Percentiles rank a stretch among this genome's conserved stretches.
Evolutionary conservation across 345 rosid species (phyloP).

Genomic region (Brassica juncea): DNA sequence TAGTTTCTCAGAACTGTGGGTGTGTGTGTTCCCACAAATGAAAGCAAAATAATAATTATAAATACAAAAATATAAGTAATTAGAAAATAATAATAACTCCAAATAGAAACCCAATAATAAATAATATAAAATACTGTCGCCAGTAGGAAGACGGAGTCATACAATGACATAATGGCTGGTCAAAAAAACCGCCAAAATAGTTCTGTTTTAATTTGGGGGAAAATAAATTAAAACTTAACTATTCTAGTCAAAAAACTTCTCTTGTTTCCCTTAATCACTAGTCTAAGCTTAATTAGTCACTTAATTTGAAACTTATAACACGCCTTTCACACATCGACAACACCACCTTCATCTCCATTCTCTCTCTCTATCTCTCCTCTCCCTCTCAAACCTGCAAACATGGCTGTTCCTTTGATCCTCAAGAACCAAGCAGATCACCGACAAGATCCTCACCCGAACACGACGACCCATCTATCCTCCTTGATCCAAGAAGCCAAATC

Average conservation of each 20-base stretch:
- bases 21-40: background rate
- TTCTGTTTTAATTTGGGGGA: constrained; percentile 1
- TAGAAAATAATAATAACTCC: background rate
- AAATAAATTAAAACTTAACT: background rate
- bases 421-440: constrained; percentile 41
- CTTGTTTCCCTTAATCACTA: background rate
- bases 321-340: constrained; percentile 31
- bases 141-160: constrained; percentile 33
- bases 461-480: constrained; percentile 33
- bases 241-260: constrained; percentile 21
- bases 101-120: background rate
- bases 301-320: constrained; percentile 32
- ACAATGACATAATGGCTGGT: constrained; percentile 37
- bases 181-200: constrained; percentile 39
- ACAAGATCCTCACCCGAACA: constrained; percentile 31
- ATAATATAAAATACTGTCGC: background rate
- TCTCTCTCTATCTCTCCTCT: constrained; percentile 3
- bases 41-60: background rate
- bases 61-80: background rate
- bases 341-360: constrained; percentile 7
- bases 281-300: constrained; percentile 13
- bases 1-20: background rate
- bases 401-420: constrained; percentile 47
- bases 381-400: constrained; percentile 39
- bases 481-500: constrained; percentile 55